Percentiles rank a stretch among this genome's conserved stretches.
Evolutionary conservation across 192 early-diverging fungal genomes (phyloP).

Genomic region (Chytriomyces sp.): DNA sequence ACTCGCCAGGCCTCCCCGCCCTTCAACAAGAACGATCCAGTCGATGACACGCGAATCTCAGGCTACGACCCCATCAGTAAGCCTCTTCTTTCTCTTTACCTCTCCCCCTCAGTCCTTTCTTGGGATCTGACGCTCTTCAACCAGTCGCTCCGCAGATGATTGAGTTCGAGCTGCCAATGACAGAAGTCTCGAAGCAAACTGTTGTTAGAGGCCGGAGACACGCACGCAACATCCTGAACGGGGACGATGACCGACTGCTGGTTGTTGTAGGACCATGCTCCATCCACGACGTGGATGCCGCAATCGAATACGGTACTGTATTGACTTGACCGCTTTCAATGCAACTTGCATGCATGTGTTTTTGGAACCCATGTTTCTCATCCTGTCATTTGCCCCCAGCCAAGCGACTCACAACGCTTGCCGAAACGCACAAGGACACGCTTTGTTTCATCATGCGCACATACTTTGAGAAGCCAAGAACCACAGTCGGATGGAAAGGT

Average conservation of each 20-base stretch:
- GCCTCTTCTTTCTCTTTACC: not conserved
- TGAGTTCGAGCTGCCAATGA: constrained; percentile 76
- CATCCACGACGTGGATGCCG: constrained; percentile 89
- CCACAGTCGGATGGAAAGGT: constrained; percentile 97
- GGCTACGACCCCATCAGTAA: constrained; percentile 22
- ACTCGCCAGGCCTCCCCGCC: constrained; percentile 10
- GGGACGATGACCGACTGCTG: constrained; percentile 84
- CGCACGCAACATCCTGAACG: constrained; percentile 75
- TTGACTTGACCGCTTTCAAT: constrained; percentile 16
- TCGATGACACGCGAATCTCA: constrained; percentile 29
- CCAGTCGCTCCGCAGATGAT: constrained; percentile 79
- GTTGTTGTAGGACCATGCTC: constrained; percentile 95
- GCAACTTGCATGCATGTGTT: not conserved
- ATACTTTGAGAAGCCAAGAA: constrained; percentile 99
- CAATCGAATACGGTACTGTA: constrained; percentile 77
- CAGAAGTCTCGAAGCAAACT: constrained; percentile 34
- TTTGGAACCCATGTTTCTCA: not conserved
- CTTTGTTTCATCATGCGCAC: constrained; percentile 91
- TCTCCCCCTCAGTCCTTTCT: not conserved
- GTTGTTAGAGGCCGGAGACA: constrained; percentile 41
- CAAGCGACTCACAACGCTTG: constrained; percentile 55
- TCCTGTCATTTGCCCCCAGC: constrained; percentile 27
- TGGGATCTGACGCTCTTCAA: not conserved
- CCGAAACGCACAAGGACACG: constrained; percentile 73
- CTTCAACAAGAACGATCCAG: constrained; percentile 3